These are phyloP conservation scores for Cicer arietinum DNA, from an alignment of 306 rosid genomes.

Conservation along the genomic window DNA sequence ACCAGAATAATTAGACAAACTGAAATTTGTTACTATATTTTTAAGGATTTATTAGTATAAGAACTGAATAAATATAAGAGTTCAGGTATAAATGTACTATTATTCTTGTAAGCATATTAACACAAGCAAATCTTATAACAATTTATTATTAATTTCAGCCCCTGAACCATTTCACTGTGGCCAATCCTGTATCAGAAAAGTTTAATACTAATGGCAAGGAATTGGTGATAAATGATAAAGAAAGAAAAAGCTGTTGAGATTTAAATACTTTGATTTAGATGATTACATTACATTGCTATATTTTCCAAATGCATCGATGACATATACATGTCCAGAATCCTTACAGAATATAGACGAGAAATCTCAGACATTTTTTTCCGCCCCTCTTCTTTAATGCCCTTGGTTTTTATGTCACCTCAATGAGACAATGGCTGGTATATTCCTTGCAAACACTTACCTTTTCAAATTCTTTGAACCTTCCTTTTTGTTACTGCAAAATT, in stretches of 20 bases:
- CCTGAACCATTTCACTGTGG: too few species aligned
- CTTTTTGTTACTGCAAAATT: conserved; percentile 51
- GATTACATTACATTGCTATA: conserved; percentile 18
- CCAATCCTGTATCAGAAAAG: neutral
- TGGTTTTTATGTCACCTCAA: conserved; percentile 30
- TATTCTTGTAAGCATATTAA: neutral
- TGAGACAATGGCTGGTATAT: conserved; percentile 12
- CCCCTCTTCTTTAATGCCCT: conserved; percentile 15
- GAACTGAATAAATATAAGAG: neutral
- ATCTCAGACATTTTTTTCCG: conserved; percentile 10
- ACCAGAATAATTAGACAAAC: neutral
- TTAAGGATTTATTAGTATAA: neutral
- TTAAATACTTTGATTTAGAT: conserved; percentile 8
- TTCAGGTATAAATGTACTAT: neutral
- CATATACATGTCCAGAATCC: conserved; percentile 32
- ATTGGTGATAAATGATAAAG: conserved; percentile 7
- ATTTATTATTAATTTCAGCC: neutral
- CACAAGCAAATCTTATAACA: neutral
- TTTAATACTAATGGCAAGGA: conserved; percentile 4
- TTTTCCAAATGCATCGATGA: conserved; percentile 16
- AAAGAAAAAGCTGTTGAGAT: neutral
- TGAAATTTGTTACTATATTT: neutral
- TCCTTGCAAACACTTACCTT: conserved; percentile 38
- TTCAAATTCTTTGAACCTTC: conserved; percentile 38
- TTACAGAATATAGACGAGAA: conserved; percentile 24